Evolutionary conservation across 352 stramenopile species (phyloP).

Genomic region (Pythium sp.): DNA sequence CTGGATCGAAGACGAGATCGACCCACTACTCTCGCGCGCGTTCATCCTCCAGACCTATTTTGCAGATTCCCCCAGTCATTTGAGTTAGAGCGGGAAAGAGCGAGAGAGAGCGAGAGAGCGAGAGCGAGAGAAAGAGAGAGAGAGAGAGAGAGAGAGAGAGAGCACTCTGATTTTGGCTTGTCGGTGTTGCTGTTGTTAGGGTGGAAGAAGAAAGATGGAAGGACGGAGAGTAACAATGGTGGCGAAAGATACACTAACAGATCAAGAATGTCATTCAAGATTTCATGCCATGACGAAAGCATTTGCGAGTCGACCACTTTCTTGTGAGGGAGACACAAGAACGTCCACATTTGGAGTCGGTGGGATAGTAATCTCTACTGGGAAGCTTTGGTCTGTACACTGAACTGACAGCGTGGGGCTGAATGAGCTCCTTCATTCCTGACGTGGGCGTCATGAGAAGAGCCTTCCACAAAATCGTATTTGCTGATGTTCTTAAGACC

Average conservation of each 20-base stretch:
- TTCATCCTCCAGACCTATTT: constrained; percentile 94
- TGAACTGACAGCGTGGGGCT: background rate
- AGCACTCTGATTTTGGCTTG: background rate
- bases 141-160: background rate
- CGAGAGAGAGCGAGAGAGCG: too few species aligned
- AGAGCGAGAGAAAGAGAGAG: too few species aligned
- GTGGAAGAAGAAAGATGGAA: background rate
- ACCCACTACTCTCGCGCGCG: constrained; percentile 97
- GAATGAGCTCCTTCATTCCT: background rate
- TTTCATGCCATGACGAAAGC: background rate
- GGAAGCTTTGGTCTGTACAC: background rate
- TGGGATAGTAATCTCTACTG: background rate
- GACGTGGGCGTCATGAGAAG: background rate
- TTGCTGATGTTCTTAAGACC: background rate
- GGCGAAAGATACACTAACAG: background rate
- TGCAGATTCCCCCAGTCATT: constrained; percentile 76
- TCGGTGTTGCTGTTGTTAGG: background rate
- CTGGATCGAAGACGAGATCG: constrained; percentile 97
- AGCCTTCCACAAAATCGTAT: background rate
- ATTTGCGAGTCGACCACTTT: background rate
- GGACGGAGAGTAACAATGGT: background rate
- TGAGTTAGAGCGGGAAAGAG: constrained; percentile 31
- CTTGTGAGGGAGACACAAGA: background rate
- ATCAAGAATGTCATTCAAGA: constrained; percentile 4
- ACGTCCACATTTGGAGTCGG: background rate